Evolutionary conservation across 2,329 filamentous ascomycete genomes (phyloP).

Genomic region (Fusarium sp.): DNA sequence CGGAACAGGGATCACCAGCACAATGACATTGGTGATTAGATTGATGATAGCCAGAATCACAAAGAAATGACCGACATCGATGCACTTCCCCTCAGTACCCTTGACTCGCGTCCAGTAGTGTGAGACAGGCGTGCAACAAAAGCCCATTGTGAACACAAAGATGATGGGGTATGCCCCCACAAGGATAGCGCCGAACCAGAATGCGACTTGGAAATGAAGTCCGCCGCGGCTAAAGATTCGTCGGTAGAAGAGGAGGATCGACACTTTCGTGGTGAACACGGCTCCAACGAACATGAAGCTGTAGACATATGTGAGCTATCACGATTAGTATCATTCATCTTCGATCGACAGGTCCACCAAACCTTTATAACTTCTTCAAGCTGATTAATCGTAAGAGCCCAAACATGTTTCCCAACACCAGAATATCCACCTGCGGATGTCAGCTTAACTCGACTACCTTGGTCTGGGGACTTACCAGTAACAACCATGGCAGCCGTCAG

Average conservation of each 20-base stretch:
- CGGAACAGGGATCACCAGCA: slow-evolving; percentile 13
- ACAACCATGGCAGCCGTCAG: slow-evolving; percentile 5
- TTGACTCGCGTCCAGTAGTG: slow-evolving; percentile 19
- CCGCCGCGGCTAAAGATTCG: slow-evolving; percentile 1
- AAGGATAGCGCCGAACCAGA: slow-evolving; percentile 6
- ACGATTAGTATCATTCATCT: neutral
- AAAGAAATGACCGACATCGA: slow-evolving; percentile 10
- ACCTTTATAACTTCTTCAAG: slow-evolving; percentile 12
- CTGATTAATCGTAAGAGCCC: slow-evolving; percentile 9
- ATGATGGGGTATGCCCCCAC: slow-evolving; percentile 8
- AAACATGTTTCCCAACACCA: slow-evolving; percentile 19
- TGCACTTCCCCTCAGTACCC: slow-evolving; percentile 9
- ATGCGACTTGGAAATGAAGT: neutral
- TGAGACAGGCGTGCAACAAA: neutral
- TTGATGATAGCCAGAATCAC: slow-evolving; percentile 11
- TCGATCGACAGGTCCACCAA: neutral
- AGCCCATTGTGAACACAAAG: slow-evolving; percentile 13
- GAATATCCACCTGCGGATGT: neutral
- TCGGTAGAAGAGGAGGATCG: slow-evolving; percentile 25
- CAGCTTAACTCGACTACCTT: neutral
- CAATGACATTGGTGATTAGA: neutral
- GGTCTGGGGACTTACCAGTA: neutral
- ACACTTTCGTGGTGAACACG: slow-evolving; percentile 19
- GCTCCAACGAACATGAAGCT: slow-evolving; percentile 11
- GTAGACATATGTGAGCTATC: slow-evolving; percentile 12